These are phyloP conservation scores for Fennellomyces sp. DNA, from an alignment of 371 early-diverging fungal species.

Conservation along the genomic window DNA sequence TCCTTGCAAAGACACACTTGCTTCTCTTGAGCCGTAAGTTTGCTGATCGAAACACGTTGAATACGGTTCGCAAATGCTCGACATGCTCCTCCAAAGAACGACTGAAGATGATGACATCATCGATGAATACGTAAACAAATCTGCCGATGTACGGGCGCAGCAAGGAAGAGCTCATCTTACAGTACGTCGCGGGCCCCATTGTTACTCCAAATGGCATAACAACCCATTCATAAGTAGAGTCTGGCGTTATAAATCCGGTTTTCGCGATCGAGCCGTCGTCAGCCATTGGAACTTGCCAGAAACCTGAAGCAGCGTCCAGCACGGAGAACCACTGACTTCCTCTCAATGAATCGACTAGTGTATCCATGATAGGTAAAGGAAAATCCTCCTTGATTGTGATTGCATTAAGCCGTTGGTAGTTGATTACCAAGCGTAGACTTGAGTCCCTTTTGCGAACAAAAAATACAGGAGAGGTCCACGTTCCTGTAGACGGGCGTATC, in stretches of 20 bases:
- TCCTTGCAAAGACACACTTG: conserved; percentile 11
- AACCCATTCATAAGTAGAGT: conserved; percentile 46
- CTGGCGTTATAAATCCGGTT: conserved; percentile 38
- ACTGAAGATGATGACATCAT: conserved; percentile 52
- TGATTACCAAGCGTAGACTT: conserved; percentile 33
- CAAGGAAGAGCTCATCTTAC: conserved; percentile 14
- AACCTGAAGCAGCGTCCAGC: conserved; percentile 45
- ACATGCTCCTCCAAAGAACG: conserved; percentile 36
- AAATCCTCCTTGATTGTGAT: conserved; percentile 37
- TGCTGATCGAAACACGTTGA: conserved; percentile 25
- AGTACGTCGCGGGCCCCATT: conserved; percentile 39
- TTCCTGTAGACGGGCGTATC: conserved; percentile 16
- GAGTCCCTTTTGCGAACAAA: conserved; percentile 56
- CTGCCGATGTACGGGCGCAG: conserved; percentile 7
- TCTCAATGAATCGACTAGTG: conserved; percentile 24
- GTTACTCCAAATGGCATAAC: conserved; percentile 56
- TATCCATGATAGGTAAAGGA: conserved; percentile 39
- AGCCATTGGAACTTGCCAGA: conserved; percentile 37
- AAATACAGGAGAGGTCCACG: conserved; percentile 39
- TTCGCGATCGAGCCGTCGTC: conserved; percentile 20
- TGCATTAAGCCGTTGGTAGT: conserved; percentile 50
- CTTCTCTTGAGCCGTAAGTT: conserved; percentile 34
- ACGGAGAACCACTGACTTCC: conserved; percentile 26
- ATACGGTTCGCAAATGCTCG: conserved; percentile 31
- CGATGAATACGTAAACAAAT: conserved; percentile 43